phyloP scores from a whole-genome alignment of 2,329 filamentous ascomycete species.

The Ustilaginoidea virens region DNA sequence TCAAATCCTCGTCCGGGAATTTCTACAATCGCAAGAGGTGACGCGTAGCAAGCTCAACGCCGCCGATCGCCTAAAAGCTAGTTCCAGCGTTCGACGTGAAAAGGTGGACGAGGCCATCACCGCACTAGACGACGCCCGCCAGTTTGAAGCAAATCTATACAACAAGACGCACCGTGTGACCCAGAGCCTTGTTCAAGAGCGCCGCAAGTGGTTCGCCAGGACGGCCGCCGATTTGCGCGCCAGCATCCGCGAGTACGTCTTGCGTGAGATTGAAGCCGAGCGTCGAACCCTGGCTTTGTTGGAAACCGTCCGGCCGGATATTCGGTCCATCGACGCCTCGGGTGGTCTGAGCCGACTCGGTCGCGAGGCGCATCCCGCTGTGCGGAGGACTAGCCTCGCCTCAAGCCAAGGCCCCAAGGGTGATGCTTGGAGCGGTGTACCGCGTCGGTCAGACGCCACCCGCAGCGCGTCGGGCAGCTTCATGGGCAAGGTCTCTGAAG shows the following conservation, averaged over 20 bases:
- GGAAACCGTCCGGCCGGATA: constrained; percentile 86
- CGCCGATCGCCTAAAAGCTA: constrained; percentile 76
- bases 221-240: constrained; percentile 72
- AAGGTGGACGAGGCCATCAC: constrained; percentile 98
- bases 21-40: constrained; percentile 76
- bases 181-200: constrained; percentile 73
- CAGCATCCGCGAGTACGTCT: constrained; percentile 79
- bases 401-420: constrained; percentile 91
- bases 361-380: constrained; percentile 67
- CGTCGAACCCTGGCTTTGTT: constrained; percentile 79
- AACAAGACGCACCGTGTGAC: constrained; percentile 85
- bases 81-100: constrained; percentile 73
- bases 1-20: constrained; percentile 86
- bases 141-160: constrained; percentile 64
- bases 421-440: constrained; percentile 95
- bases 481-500: constrained; percentile 47
- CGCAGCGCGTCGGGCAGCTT: constrained; percentile 64
- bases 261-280: constrained; percentile 92
- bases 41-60: constrained; percentile 72
- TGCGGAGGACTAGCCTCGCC: constrained; percentile 60
- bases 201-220: constrained; percentile 77
- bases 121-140: constrained; percentile 73
- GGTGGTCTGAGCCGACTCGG: constrained; percentile 83
- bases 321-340: constrained; percentile 79
- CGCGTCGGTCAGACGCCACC: constrained; percentile 64